These are phyloP conservation scores for Themeda triandra DNA, from an alignment of 176 grass and related monocot species.

Conservation along the genomic window DNA sequence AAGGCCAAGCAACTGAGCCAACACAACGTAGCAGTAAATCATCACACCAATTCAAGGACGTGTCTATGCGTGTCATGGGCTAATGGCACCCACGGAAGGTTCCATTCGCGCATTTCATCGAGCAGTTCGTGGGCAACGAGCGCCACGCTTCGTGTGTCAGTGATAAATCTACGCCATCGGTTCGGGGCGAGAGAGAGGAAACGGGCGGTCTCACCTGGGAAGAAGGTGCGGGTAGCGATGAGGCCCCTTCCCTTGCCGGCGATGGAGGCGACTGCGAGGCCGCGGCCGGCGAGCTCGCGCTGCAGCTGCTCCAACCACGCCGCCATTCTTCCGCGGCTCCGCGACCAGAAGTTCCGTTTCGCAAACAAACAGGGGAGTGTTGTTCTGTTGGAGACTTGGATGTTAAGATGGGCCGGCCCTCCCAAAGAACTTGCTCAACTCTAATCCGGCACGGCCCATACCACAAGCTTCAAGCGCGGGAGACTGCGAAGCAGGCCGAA, in stretches of 20 bases:
- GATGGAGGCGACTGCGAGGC: slow-evolving; percentile 51
- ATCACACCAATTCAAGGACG: not conserved
- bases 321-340: slow-evolving; percentile 10
- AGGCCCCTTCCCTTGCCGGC: slow-evolving; percentile 60
- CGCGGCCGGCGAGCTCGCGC: slow-evolving; percentile 42
- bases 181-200: not conserved
- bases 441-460: not conserved
- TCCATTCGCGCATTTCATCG: slow-evolving; percentile 37
- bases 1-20: not conserved
- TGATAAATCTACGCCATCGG: too few relatives aligned
- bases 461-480: too few relatives aligned
- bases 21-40: not conserved
- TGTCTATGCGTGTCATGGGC: not conserved
- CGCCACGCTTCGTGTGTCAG: not conserved
- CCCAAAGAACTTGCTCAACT: not conserved
- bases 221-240: slow-evolving; percentile 50
- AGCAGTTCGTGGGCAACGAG: slow-evolving; percentile 26
- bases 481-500: too few relatives aligned
- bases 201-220: slow-evolving; percentile 33
- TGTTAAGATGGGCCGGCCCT: not conserved
- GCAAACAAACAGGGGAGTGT: not conserved
- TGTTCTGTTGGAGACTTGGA: not conserved
- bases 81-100: not conserved
- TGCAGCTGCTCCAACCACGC: slow-evolving; percentile 64
- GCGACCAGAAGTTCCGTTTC: slow-evolving; percentile 10